Conservation (phyloP, 768 basidiomycete species). For the Pleurotus salmoneostramineus region DNA sequence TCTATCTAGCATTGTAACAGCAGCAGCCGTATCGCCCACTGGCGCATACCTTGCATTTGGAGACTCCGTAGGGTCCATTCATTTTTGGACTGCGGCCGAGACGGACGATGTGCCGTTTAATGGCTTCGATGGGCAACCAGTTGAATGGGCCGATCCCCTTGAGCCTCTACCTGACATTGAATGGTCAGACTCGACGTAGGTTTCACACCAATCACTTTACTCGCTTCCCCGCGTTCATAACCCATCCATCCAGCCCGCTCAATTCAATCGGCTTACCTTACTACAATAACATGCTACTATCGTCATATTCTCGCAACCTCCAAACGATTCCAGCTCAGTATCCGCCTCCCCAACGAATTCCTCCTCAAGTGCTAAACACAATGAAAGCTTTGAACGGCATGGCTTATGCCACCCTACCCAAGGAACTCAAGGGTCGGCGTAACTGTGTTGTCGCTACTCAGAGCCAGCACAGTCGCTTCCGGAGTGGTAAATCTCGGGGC, state of each 20-base stretch:
- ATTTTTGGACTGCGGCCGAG: slow-evolving; percentile 73
- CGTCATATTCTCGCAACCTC: slow-evolving; percentile 55
- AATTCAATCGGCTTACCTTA: slow-evolving; percentile 87
- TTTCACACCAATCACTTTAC: background rate
- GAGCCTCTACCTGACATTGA: slow-evolving; percentile 65
- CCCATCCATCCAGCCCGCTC: slow-evolving; percentile 56
- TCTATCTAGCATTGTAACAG: slow-evolving; percentile 64
- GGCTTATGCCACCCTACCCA: slow-evolving; percentile 85
- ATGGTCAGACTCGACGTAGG: slow-evolving; percentile 85
- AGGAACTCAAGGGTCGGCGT: slow-evolving; percentile 78
- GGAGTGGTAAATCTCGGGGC: slow-evolving; percentile 67
- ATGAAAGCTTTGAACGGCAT: slow-evolving; percentile 90
- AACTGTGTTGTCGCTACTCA: slow-evolving; percentile 58
- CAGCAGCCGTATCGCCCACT: slow-evolving; percentile 77
- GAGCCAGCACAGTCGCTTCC: slow-evolving; percentile 68
- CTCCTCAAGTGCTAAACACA: slow-evolving; percentile 65
- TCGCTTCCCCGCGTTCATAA: background rate
- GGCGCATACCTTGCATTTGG: slow-evolving; percentile 93
- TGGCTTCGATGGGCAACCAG: slow-evolving; percentile 82
- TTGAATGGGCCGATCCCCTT: slow-evolving; percentile 80
- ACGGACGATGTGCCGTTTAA: slow-evolving; percentile 75
- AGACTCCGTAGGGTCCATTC: slow-evolving; percentile 80
- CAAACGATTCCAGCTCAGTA: slow-evolving; percentile 38
- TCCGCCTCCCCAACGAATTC: slow-evolving; percentile 76
- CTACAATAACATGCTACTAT: slow-evolving; percentile 73